Evolutionary conservation across 225 moss, liverwort and hornwort genomes (phyloP).

Genomic region (Pseudisothecium myosuroides): DNA sequence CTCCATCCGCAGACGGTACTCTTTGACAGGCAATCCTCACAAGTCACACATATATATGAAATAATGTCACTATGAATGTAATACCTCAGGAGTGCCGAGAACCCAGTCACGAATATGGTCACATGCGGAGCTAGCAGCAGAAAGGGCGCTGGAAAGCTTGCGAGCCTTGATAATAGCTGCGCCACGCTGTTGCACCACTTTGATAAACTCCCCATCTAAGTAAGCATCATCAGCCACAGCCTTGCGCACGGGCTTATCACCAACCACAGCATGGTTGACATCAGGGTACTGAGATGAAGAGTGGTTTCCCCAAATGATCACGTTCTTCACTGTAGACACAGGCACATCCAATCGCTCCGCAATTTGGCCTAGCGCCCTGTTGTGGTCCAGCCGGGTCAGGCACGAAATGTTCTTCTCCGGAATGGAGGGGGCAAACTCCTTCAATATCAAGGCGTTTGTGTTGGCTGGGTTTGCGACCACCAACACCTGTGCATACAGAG

Average conservation of each 20-base stretch:
- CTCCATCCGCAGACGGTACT: not conserved
- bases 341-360: constrained; percentile 78
- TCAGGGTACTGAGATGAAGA: constrained; percentile 97
- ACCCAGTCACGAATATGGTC: constrained; percentile 99
- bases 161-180: constrained; percentile 97
- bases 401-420: constrained; percentile 95
- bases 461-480: constrained; percentile 98
- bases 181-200: constrained; percentile 93
- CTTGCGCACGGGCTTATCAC: constrained; percentile 69
- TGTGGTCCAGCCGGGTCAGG: constrained; percentile 90
- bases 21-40: not conserved
- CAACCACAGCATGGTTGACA: constrained; percentile 81
- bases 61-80: not conserved
- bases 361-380: constrained; percentile 92
- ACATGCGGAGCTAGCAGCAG: constrained; percentile 96
- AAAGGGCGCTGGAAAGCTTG: constrained; percentile 95
- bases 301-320: constrained; percentile 98
- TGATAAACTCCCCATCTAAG: constrained; percentile 88
- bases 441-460: constrained; percentile 93
- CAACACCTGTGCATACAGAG: constrained; percentile 48
- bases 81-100: constrained; percentile 85
- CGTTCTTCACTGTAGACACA: constrained; percentile 83
- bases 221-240: constrained; percentile 62
- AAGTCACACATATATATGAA: not conserved
- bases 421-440: constrained; percentile 96